Percentiles rank a stretch among this genome's conserved stretches.
phyloP scores from a whole-genome alignment of 2,329 filamentous ascomycete species.

The Sporothrix schenckii region DNA sequence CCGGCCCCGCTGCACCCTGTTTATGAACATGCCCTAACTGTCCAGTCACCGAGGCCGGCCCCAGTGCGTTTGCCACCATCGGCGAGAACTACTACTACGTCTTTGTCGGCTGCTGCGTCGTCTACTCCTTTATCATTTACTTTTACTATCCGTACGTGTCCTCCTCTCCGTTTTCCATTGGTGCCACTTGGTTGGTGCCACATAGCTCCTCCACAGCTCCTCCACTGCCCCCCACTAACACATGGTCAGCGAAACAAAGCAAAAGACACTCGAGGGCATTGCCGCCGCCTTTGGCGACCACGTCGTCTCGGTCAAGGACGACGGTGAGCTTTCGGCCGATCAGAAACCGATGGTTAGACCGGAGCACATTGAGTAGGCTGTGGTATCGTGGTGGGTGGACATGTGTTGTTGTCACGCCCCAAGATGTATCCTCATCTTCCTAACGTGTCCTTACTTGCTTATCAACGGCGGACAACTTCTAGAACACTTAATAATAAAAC shows the following conservation, averaged over 20 bases:
- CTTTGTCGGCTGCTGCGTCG: conserved; percentile 56
- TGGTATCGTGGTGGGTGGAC: not conserved
- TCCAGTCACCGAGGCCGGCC: conserved; percentile 55
- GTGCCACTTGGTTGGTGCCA: too few species aligned
- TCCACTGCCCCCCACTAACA: not conserved
- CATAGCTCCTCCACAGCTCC: too few species aligned
- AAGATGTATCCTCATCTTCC: too few species aligned
- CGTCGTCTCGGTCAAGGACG: conserved; percentile 41
- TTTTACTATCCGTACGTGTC: conserved; percentile 53
- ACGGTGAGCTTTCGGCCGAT: not conserved
- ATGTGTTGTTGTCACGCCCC: too few species aligned
- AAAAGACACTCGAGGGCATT: conserved; percentile 54
- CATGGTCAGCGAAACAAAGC: conserved; percentile 47
- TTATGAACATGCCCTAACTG: not conserved
- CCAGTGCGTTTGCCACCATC: conserved; percentile 60
- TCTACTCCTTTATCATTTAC: conserved; percentile 57
- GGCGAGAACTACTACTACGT: conserved; percentile 65
- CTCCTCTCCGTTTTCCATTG: too few species aligned
- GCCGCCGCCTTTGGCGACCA: conserved; percentile 53
- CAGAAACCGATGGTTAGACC: not conserved
- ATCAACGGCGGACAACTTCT: too few species aligned
- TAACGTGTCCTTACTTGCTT: too few species aligned
- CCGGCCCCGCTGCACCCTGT: not conserved
- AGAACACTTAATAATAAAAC: too few species aligned
- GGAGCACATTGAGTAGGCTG: not conserved